A percentile compares a stretch with the other conserved stretches of the same genome.
These are phyloP conservation scores for Syzygium malaccense DNA, from an alignment of 441 rosid species.

Conservation along the genomic window DNA sequence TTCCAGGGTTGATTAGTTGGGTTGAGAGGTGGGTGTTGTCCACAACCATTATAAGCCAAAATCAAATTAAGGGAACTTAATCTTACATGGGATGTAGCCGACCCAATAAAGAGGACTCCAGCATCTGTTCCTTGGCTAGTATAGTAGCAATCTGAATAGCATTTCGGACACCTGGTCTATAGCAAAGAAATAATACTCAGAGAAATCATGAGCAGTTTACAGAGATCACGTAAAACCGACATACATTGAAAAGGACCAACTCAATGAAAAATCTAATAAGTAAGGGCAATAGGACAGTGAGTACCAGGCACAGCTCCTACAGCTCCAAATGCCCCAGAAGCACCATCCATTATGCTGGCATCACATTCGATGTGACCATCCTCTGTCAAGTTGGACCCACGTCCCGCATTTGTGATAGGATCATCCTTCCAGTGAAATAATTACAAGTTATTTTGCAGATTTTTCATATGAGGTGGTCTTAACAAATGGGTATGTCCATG, in stretches of 20 bases:
- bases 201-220: constrained; percentile 2
- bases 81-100: constrained; percentile 93
- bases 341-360: constrained; percentile 89
- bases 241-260: neutral
- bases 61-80: neutral
- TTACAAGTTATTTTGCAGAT: neutral
- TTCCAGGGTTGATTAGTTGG: neutral
- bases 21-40: neutral
- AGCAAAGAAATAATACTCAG: constrained; percentile 27
- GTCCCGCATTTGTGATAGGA: constrained; percentile 82
- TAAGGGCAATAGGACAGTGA: neutral
- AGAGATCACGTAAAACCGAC: neutral
- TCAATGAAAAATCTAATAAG: neutral
- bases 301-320: constrained; percentile 95
- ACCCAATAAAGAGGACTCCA: constrained; percentile 62
- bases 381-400: constrained; percentile 93
- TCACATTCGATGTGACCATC: constrained; percentile 87
- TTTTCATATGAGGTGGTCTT: neutral
- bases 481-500: neutral
- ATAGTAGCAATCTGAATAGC: constrained; percentile 78
- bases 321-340: constrained; percentile 82
- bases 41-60: neutral
- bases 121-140: constrained; percentile 68
- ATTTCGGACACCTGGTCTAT: constrained; percentile 85
- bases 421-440: constrained; percentile 44